Conservation (phyloP, 2,329 filamentous ascomycete species). For the Cladosporium oxysporum region DNA sequence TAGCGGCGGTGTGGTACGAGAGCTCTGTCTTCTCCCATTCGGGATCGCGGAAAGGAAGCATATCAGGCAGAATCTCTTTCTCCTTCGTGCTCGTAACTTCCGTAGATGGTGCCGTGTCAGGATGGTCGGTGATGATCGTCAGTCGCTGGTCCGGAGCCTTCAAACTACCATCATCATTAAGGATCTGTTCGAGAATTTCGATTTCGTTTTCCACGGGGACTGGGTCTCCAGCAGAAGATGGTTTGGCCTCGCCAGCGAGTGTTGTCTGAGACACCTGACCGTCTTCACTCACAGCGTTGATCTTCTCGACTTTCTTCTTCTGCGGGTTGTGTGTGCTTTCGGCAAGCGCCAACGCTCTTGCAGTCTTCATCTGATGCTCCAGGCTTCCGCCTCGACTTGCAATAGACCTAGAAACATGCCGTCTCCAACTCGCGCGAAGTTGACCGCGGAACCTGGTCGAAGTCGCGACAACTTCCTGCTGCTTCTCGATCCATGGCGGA, state of each 20-base stretch:
- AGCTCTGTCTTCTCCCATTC: conserved; percentile 72
- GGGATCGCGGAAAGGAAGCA: conserved; percentile 69
- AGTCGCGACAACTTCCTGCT: conserved; percentile 79
- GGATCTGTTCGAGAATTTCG: conserved; percentile 40
- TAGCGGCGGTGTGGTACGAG: conserved; percentile 73
- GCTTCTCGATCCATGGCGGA: conserved; percentile 98
- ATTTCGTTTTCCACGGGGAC: conserved; percentile 33
- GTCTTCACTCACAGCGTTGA: conserved; percentile 49
- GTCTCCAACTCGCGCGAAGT: conserved; percentile 79
- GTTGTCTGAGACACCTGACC: conserved; percentile 52
- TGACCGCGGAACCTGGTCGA: conserved; percentile 69
- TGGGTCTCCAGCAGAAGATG: conserved; percentile 23
- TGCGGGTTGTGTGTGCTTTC: conserved; percentile 65
- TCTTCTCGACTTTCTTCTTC: conserved; percentile 44
- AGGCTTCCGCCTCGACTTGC: conserved; percentile 74
- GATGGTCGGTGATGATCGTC: conserved; percentile 23
- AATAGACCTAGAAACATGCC: conserved; percentile 78
- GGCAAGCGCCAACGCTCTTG: conserved; percentile 72
- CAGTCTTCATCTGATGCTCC: conserved; percentile 69
- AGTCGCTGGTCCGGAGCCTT: conserved; percentile 28
- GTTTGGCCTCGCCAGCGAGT: conserved; percentile 47
- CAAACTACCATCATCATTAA: conserved; percentile 33
- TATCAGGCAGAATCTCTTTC: conserved; percentile 27
- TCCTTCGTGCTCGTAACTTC: not conserved
- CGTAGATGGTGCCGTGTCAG: conserved; percentile 13